A percentile compares a stretch with the other conserved stretches of the same genome.
Conservation (phyloP, 345 rosid genomes). For the Noccaea bulbosa region DNA sequence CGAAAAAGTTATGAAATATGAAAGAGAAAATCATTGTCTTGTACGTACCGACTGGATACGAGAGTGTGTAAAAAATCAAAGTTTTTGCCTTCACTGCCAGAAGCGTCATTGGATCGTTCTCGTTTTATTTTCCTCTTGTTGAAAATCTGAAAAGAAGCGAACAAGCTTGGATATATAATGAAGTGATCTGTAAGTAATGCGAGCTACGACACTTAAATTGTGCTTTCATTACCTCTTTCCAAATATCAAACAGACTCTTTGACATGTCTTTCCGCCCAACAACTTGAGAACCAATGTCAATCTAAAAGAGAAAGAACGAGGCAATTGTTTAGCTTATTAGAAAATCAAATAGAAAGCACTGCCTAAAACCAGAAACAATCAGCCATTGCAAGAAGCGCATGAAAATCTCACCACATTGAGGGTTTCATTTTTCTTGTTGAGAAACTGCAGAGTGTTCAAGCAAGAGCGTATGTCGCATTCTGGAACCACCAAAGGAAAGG, state of each 20-base stretch:
- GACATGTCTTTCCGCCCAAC: constrained; percentile 92
- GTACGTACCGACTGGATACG: constrained; percentile 68
- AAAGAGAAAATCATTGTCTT: constrained; percentile 27
- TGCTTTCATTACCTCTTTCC: constrained; percentile 78
- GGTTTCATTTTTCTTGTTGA: constrained; percentile 79
- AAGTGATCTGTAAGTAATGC: constrained; percentile 8
- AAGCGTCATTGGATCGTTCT: constrained; percentile 45
- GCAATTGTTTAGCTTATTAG: constrained; percentile 18
- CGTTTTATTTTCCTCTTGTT: constrained; percentile 70
- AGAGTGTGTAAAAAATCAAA: constrained; percentile 69
- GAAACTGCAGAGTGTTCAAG: constrained; percentile 97
- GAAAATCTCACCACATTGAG: constrained; percentile 73
- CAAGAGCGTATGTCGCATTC: constrained; percentile 95
- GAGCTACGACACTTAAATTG: not conserved
- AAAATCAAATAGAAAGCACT: constrained; percentile 10
- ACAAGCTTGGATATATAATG: constrained; percentile 32
- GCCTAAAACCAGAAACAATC: constrained; percentile 2
- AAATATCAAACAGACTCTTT: constrained; percentile 81
- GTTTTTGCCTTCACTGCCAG: constrained; percentile 50
- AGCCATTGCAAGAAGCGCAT: constrained; percentile 16
- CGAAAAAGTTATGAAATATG: not conserved
- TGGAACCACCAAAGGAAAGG: constrained; percentile 46
- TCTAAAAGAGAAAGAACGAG: constrained; percentile 51
- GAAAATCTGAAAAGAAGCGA: constrained; percentile 61
- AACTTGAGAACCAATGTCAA: constrained; percentile 85